Conservation (phyloP, 2,329 filamentous ascomycete genomes). For the Xylaria sp. region DNA sequence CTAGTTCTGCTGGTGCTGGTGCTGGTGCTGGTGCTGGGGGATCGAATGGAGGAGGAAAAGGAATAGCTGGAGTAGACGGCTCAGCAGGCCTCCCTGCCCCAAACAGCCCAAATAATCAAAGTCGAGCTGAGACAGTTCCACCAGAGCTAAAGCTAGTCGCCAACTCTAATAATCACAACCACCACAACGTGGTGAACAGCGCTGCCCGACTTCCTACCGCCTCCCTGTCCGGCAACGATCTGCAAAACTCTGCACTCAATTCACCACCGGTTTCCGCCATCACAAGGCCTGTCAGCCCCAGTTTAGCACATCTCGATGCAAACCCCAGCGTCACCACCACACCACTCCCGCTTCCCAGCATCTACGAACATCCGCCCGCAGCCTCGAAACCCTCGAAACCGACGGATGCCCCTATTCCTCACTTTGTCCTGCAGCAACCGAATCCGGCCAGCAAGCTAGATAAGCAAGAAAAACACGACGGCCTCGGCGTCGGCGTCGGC, state of each 20-base stretch:
- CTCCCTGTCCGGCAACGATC: slow-evolving; percentile 40
- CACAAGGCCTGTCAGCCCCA: slow-evolving; percentile 19
- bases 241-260: slow-evolving; percentile 32
- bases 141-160: slow-evolving; percentile 22
- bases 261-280: slow-evolving; percentile 17
- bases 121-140: slow-evolving; percentile 24
- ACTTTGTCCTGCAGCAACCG: slow-evolving; percentile 19
- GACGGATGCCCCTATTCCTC: neutral
- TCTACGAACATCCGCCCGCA: slow-evolving; percentile 37
- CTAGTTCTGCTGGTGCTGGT: too few species aligned
- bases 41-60: neutral
- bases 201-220: slow-evolving; percentile 7
- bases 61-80: neutral
- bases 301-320: neutral
- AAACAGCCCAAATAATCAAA: slow-evolving; percentile 4
- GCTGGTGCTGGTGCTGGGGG: neutral
- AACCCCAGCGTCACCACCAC: slow-evolving; percentile 15
- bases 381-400: neutral
- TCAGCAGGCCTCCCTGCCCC: slow-evolving; percentile 1
- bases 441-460: slow-evolving; percentile 20
- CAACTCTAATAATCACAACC: slow-evolving; percentile 16
- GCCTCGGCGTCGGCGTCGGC: slow-evolving; percentile 16
- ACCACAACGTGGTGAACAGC: slow-evolving; percentile 14
- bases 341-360: slow-evolving; percentile 38
- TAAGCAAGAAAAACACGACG: slow-evolving; percentile 9